phyloP scores from a whole-genome alignment of 2,329 filamentous ascomycete genomes.

The Diaporthe humulicola region DNA sequence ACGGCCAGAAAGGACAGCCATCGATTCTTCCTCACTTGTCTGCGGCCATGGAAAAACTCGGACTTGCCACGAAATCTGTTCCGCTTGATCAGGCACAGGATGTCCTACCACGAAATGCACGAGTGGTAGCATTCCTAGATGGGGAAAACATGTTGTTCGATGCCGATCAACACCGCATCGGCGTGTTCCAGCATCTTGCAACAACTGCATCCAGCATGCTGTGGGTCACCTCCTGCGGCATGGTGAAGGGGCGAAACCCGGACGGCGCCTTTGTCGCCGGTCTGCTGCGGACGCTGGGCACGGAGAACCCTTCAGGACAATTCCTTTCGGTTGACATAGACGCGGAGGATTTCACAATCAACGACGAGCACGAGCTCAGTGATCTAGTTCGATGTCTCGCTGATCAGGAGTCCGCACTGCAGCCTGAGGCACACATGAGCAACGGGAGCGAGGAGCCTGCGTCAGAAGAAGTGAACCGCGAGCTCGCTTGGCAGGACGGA shows the following conservation, averaged over 20 bases:
- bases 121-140: too few species aligned
- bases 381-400: slow-evolving; percentile 41
- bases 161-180: too few species aligned
- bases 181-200: too few species aligned
- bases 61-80: too few species aligned
- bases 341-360: slow-evolving; percentile 33
- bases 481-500: slow-evolving; percentile 48
- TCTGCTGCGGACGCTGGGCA: slow-evolving; percentile 44
- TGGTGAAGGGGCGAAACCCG: slow-evolving; percentile 43
- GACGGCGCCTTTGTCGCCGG: slow-evolving; percentile 44
- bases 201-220: too few species aligned
- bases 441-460: slow-evolving; percentile 22
- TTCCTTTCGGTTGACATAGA: slow-evolving; percentile 45
- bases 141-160: too few species aligned
- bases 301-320: slow-evolving; percentile 44
- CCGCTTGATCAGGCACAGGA: too few species aligned
- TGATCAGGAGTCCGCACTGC: slow-evolving; percentile 39
- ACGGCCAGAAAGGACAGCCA: too few species aligned
- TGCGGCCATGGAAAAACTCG: too few species aligned
- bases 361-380: not conserved
- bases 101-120: too few species aligned
- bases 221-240: slow-evolving; percentile 40
- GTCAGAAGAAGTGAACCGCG: slow-evolving; percentile 40
- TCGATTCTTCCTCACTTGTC: too few species aligned
- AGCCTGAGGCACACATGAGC: not conserved